Conservation (phyloP, 768 basidiomycete genomes). For the Lyophyllum atratum region DNA sequence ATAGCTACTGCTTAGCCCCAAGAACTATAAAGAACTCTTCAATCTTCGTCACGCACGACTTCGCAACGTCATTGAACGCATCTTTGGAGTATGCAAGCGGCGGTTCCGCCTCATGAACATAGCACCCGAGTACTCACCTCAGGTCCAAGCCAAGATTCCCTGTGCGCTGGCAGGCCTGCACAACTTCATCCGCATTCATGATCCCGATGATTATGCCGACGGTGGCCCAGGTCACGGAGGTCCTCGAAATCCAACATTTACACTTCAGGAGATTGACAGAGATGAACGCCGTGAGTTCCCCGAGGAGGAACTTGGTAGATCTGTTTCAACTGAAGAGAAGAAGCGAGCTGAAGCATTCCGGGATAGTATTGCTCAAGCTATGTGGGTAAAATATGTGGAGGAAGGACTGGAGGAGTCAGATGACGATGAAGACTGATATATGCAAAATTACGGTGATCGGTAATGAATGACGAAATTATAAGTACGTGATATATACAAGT, state of each 20-base stretch:
- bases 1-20: slow-evolving; percentile 14
- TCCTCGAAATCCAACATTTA: too few relatives aligned
- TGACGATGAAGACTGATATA: too few relatives aligned
- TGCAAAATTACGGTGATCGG: too few relatives aligned
- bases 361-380: slow-evolving; percentile 24
- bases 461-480: too few relatives aligned
- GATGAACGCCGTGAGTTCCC: slow-evolving; percentile 12
- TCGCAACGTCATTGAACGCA: slow-evolving; percentile 25
- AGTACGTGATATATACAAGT: too few relatives aligned
- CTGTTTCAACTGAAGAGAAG: slow-evolving; percentile 20
- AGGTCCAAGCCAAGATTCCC: slow-evolving; percentile 22
- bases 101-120: slow-evolving; percentile 15
- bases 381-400: too few relatives aligned
- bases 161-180: slow-evolving; percentile 22
- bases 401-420: too few relatives aligned
- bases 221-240: not conserved
- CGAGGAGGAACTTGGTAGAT: too few relatives aligned
- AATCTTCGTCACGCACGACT: slow-evolving; percentile 24
- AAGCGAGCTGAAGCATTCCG: slow-evolving; percentile 13
- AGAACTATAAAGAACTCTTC: slow-evolving; percentile 24
- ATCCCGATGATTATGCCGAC: slow-evolving; percentile 12
- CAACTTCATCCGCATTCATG: slow-evolving; percentile 28
- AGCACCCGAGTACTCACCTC: slow-evolving; percentile 7
- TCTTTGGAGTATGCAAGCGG: slow-evolving; percentile 25
- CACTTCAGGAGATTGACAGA: too few relatives aligned